Base-by-base conservation (phyloP, 139 green algal genomes). In the Nannochloris sp. region DNA sequence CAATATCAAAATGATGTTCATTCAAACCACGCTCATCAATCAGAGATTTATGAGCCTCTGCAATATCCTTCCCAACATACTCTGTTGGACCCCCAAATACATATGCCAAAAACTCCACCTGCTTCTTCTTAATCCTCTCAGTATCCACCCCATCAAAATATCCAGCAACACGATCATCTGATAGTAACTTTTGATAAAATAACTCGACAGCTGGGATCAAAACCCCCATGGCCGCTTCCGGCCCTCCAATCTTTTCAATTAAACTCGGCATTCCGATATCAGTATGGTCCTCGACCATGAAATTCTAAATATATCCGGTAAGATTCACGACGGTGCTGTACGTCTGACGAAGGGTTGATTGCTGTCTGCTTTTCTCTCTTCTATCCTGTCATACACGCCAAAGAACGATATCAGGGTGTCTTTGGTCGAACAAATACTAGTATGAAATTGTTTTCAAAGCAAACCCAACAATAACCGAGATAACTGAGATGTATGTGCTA, bases 101-200 rank as follows among this genome's bases (percentile, higher is more conserved):
- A 45, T 66, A 66, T 0, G 60, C 60, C 6, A 66, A 56, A 13
- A 66, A 66, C 2, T 66, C 31, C n/a, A 66, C 60, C 57, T 66
- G 60, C 33, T 66, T 66, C 26, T 57, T 36, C 33, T 56, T 66
- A 37, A 66, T 16, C n/a, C 28, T 56, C 14, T 25, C 36, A 25
- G 26, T 66, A 43, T 66, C 60, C n/a, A 51, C 33, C 14, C 36
- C 36, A 1, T 66, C 31, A 43, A 66, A 66, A 45, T 56, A 66
- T 4, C 13, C 11, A 25, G 46, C 11, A 20, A 66, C n/a, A 3
- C 13, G 0, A 10, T 20, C 26, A 31, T 66, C 60, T 43, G 25
- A 28, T 4, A 57, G 45, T 10, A 66, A 5, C 14, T 66, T 66
- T 29, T n/a, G 9, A 28, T 66, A 66, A 66, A 66, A 66, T 40